Conservation (phyloP, 805 yeast genomes). For the Barnettozyma salicaria region DNA sequence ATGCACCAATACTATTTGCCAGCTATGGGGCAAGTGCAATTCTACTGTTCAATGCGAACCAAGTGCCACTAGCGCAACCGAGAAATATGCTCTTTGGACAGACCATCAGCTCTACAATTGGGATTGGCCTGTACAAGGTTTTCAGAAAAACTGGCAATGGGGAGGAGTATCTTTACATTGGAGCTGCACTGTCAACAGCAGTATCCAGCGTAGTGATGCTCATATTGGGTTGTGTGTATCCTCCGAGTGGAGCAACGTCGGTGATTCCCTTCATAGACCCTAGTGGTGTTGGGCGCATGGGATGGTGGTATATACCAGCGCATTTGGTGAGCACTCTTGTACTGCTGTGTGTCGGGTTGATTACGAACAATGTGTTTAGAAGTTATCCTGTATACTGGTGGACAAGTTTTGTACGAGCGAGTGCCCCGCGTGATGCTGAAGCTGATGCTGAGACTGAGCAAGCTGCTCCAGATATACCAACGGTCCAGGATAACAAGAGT, state of each 20-base stretch:
- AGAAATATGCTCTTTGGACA: constrained; percentile 55
- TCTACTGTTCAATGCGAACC: constrained; percentile 47
- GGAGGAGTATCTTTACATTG: constrained; percentile 44
- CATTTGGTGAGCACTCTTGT: constrained; percentile 45
- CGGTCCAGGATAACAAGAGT: background rate
- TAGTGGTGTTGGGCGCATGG: constrained; percentile 38
- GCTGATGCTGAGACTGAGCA: too few relatives aligned
- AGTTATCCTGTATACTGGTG: constrained; percentile 58
- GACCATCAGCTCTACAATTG: constrained; percentile 44
- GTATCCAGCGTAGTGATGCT: constrained; percentile 48
- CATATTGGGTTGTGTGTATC: constrained; percentile 51
- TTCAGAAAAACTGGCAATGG: constrained; percentile 41
- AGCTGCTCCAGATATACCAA: too few relatives aligned
- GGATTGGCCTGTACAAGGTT: constrained; percentile 47
- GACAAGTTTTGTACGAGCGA: too few relatives aligned
- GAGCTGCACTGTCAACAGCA: constrained; percentile 53
- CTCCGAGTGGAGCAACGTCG: constrained; percentile 69
- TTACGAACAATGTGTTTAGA: constrained; percentile 47
- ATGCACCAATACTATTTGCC: constrained; percentile 44
- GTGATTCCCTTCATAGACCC: constrained; percentile 47
- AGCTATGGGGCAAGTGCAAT: constrained; percentile 60
- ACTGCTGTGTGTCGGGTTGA: constrained; percentile 42
- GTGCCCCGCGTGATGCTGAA: too few relatives aligned
- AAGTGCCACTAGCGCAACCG: constrained; percentile 59
- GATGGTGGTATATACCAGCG: constrained; percentile 61